Evolutionary conservation across 495 filamentous ascomycete species (phyloP).

Genomic region (Aspergillus saccharolyticus): DNA sequence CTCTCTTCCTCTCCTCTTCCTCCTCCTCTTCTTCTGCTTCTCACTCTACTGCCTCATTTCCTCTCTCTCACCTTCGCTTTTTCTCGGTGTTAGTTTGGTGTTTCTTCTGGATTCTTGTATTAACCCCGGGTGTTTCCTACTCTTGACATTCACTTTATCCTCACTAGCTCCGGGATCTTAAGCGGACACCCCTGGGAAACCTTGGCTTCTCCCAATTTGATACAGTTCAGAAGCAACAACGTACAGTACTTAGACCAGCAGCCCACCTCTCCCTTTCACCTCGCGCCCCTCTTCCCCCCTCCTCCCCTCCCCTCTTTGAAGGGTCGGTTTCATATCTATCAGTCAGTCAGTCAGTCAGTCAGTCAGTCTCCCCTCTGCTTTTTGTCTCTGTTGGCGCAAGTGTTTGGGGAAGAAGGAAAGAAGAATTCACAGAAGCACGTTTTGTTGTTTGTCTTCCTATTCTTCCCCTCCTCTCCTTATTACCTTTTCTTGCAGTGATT

Average conservation of each 20-base stretch:
- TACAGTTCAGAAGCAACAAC: neutral
- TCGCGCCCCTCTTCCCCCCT: neutral
- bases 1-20: conserved; percentile 6
- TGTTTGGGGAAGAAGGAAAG: neutral
- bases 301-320: conserved; percentile 14
- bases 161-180: conserved; percentile 6
- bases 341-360: no score
- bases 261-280: conserved; percentile 8
- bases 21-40: conserved; percentile 3
- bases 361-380: conserved; percentile 19
- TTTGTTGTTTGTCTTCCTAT: neutral
- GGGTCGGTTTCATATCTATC: conserved; percentile 23
- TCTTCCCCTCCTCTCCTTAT: neutral
- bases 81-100: neutral
- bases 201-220: conserved; percentile 14
- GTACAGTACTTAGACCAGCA: neutral
- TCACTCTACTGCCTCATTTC: conserved; percentile 7
- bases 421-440: conserved; percentile 21
- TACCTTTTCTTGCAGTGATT: neutral
- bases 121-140: neutral
- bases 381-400: conserved; percentile 19
- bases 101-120: conserved; percentile 9
- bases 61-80: conserved; percentile 4
- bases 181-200: conserved; percentile 12
- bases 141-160: neutral